Conservation (phyloP, 768 basidiomycete genomes). For the Termitomyces heimii region DNA sequence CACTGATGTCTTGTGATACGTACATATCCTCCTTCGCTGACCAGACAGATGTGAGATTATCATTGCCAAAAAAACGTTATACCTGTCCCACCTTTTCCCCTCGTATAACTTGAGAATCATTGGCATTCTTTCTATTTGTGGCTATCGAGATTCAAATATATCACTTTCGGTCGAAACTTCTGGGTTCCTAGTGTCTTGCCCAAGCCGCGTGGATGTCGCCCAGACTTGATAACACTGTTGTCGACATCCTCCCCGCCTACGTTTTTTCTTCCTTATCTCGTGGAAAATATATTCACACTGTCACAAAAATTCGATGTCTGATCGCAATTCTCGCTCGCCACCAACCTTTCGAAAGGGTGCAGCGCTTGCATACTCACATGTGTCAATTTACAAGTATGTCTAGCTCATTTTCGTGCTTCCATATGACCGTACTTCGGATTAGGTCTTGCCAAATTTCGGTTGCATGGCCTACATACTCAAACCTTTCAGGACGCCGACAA, state of each 20-base stretch:
- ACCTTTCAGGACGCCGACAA: slow-evolving; percentile 24
- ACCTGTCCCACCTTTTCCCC: background rate
- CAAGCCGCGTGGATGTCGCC: background rate
- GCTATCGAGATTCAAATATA: background rate
- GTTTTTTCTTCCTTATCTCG: background rate
- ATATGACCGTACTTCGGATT: background rate
- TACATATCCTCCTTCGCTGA: background rate
- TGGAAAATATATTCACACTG: background rate
- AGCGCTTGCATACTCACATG: background rate
- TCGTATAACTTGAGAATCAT: no score
- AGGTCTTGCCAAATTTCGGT: slow-evolving; percentile 54
- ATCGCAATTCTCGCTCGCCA: no score
- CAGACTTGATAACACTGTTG: no score
- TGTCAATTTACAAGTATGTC: background rate
- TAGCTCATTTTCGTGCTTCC: background rate
- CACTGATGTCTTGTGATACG: background rate
- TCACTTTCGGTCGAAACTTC: background rate
- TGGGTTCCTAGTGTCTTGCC: background rate
- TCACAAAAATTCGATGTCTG: background rate
- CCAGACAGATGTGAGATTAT: background rate
- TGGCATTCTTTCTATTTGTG: no score
- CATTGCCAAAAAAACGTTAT: no score
- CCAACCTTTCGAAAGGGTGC: background rate
- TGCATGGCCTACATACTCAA: slow-evolving; percentile 59
- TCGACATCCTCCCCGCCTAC: background rate